phyloP scores from a whole-genome alignment of 2,329 filamentous ascomycete genomes.

The Diaporthe sp. region DNA sequence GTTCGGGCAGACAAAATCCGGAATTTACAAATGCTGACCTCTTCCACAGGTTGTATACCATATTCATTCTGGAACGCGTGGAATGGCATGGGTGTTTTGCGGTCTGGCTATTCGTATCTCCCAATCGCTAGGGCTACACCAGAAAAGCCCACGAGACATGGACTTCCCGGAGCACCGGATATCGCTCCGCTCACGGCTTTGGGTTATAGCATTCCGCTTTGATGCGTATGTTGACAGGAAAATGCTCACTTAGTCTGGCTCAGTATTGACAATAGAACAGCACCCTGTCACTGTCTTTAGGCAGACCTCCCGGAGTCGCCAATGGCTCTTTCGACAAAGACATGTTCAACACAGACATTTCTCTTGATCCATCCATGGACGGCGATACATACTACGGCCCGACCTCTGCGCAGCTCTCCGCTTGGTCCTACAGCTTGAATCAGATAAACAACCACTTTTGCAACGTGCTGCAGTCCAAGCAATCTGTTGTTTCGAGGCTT shows the following conservation, averaged over 20 bases:
- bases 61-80: not conserved
- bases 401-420: not conserved
- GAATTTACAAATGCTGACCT: not conserved
- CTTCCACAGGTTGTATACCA: not conserved
- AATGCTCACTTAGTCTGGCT: not conserved
- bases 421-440: not conserved
- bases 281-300: not conserved
- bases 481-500: slow-evolving; percentile 3
- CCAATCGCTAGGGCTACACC: not conserved
- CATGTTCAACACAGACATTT: not conserved
- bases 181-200: not conserved
- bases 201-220: not conserved
- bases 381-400: not conserved
- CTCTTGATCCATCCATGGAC: not conserved
- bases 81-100: not conserved
- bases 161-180: not conserved
- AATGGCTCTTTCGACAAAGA: not conserved
- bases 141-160: not conserved
- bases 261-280: not conserved
- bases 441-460: slow-evolving; percentile 6
- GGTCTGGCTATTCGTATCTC: not conserved
- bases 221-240: not conserved
- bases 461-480: not conserved
- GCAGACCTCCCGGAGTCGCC: not conserved
- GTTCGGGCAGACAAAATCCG: too few species aligned